phyloP scores from a whole-genome alignment of 805 yeast genomes.

The fission yeast (Schizosaccharomyces pombe) region DNA sequence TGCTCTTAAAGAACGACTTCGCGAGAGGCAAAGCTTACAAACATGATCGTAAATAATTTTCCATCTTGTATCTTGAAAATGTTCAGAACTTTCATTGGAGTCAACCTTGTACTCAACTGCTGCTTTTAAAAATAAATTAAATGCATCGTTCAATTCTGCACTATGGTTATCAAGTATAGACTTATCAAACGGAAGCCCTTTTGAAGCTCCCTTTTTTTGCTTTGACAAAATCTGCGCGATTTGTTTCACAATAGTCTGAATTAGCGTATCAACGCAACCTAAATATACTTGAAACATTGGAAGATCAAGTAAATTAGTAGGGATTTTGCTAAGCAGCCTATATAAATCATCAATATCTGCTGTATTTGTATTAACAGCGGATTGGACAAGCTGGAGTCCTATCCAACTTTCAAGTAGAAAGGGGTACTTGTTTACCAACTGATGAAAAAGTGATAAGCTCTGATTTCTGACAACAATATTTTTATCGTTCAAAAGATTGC shows the following conservation, averaged over 20 bases:
- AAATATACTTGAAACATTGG: constrained; percentile 10
- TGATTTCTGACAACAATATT: background rate
- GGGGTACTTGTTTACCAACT: background rate
- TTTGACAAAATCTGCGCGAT: background rate
- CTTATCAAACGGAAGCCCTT: background rate
- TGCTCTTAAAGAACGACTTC: background rate
- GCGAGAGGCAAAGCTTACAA: background rate
- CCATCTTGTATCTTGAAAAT: background rate
- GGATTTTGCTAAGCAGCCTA: background rate
- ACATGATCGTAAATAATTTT: background rate
- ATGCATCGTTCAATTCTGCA: background rate
- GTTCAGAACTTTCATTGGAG: background rate
- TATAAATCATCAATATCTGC: background rate
- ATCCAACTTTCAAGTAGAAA: background rate
- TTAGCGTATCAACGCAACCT: background rate
- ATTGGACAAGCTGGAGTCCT: background rate
- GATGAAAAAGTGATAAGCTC: background rate
- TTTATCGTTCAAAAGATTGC: background rate
- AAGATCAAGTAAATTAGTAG: background rate
- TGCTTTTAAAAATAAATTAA: background rate
- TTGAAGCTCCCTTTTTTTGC: background rate
- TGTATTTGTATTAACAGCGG: background rate
- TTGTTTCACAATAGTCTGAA: background rate
- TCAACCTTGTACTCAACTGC: background rate
- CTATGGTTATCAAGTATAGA: background rate